phyloP scores from a whole-genome alignment of 305 asterid genomes.

The Solanum aculeatissimum region DNA sequence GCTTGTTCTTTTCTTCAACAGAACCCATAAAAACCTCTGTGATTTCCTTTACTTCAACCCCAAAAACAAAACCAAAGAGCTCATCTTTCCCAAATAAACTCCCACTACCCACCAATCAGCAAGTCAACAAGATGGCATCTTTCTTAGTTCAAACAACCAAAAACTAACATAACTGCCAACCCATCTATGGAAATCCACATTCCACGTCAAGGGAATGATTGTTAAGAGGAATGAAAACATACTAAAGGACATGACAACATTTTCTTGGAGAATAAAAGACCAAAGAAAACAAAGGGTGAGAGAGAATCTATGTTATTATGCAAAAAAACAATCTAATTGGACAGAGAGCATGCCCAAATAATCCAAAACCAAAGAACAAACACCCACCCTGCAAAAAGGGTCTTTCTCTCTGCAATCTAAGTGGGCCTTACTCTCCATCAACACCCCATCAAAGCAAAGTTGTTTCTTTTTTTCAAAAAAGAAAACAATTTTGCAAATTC shows the following conservation, averaged over 20 bases:
- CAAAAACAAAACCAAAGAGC: slow-evolving; percentile 11
- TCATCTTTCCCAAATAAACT: slow-evolving; percentile 15
- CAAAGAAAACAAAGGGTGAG: slow-evolving; percentile 20
- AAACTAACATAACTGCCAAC: neutral
- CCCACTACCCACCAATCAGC: neutral
- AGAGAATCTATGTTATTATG: slow-evolving; percentile 41
- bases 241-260: neutral
- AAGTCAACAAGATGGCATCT: slow-evolving; percentile 10
- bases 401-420: slow-evolving; percentile 26
- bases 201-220: neutral
- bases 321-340: slow-evolving; percentile 37
- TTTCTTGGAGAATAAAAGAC: slow-evolving; percentile 22
- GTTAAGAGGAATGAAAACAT: neutral
- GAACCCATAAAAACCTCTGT: slow-evolving; percentile 31
- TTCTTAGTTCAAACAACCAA: neutral
- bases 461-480: slow-evolving; percentile 1
- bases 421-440: slow-evolving; percentile 61
- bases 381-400: slow-evolving; percentile 54
- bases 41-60: slow-evolving; percentile 14
- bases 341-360: slow-evolving; percentile 39
- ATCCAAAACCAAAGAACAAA: slow-evolving; percentile 81
- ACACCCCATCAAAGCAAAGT: slow-evolving; percentile 32
- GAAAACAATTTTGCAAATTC: slow-evolving; percentile 6
- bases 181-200: slow-evolving; percentile 1
- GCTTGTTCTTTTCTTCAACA: slow-evolving; percentile 50